Base-by-base conservation (phyloP, 2,329 filamentous ascomycete genomes). In the Lachnellula arida region DNA sequence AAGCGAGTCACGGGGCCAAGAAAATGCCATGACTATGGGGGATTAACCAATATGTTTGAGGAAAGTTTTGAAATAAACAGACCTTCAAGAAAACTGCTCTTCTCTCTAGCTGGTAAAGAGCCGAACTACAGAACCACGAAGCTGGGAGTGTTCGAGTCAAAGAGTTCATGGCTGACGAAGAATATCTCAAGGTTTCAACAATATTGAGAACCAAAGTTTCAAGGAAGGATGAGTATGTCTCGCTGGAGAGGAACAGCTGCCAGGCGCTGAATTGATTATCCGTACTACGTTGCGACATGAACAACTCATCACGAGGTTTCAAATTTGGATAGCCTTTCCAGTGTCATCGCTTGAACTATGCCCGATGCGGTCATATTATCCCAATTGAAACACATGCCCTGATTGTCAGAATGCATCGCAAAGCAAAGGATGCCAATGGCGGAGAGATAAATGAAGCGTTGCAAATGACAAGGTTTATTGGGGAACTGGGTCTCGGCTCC, bases 1-100 rank as follows among this genome's bases (percentile, higher is more conserved):
- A 81, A 81, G 48, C 74, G 70, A 14, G 77, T 79, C n/a, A 80
- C 71, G 0, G 78, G 78, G 1, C 78, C 78, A 1, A 80, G 70
- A 25, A 80, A 70, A 65, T 80, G 79, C 78, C 78, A 81, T 37
- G 76, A 73, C 76, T 79, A 47, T 43, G 14, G 22, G 23, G 14
- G n/a, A 22, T 44, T 7, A 28, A 22, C 32, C 14, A 34, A 22
- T 47, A 6, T 17, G 8, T 47, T 4, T 7, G 15, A 12, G 46
- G 19, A 17, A 22, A 17, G 14, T 22, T 25, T 12, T 2, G 6
- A 35, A n/a, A 11, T 23, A 11, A 19, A 28, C 39, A 34, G 49
- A 74, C 75, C 64, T 78, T 79, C 46, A 76, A 54, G 60, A 80
- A 79, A 9, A 80, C 75, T 5, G 76, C 76, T 49, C 74, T 69